These are phyloP conservation scores for Lentinus tigrinus DNA, from an alignment of 768 basidiomycete species.

Conservation along the genomic window DNA sequence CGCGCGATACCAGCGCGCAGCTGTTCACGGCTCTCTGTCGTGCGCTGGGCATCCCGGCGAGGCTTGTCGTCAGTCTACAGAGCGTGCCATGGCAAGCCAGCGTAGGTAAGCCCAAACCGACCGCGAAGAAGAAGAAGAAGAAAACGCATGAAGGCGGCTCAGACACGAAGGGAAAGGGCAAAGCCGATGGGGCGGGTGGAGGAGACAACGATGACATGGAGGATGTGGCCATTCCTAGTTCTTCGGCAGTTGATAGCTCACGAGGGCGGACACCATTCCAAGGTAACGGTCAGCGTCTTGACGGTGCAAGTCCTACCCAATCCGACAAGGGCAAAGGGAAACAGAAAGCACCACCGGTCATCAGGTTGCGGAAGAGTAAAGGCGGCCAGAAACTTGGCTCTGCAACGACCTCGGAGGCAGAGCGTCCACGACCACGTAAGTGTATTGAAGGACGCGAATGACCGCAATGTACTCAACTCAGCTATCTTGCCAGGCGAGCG, in stretches of 20 bases:
- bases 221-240: constrained; percentile 30
- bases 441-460: background rate
- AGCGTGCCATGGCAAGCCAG: constrained; percentile 86
- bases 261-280: constrained; percentile 30
- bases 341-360: constrained; percentile 51
- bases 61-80: constrained; percentile 88
- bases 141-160: constrained; percentile 8
- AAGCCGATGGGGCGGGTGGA: background rate
- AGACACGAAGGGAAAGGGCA: constrained; percentile 21
- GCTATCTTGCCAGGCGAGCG: constrained; percentile 14
- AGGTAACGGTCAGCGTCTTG: constrained; percentile 42
- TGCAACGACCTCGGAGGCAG: background rate
- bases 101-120: constrained; percentile 55
- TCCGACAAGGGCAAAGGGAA: constrained; percentile 51
- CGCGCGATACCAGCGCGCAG: constrained; percentile 83
- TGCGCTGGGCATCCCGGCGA: constrained; percentile 79
- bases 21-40: constrained; percentile 90
- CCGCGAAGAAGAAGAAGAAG: constrained; percentile 34
- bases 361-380: constrained; percentile 58
- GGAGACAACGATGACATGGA: constrained; percentile 33
- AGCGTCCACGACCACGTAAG: constrained; percentile 16
- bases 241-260: constrained; percentile 12
- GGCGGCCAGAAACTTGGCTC: constrained; percentile 41
- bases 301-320: constrained; percentile 30
- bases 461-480: background rate